Conservation (phyloP, 2,329 filamentous ascomycete species). For the Botrytis fabae region DNA sequence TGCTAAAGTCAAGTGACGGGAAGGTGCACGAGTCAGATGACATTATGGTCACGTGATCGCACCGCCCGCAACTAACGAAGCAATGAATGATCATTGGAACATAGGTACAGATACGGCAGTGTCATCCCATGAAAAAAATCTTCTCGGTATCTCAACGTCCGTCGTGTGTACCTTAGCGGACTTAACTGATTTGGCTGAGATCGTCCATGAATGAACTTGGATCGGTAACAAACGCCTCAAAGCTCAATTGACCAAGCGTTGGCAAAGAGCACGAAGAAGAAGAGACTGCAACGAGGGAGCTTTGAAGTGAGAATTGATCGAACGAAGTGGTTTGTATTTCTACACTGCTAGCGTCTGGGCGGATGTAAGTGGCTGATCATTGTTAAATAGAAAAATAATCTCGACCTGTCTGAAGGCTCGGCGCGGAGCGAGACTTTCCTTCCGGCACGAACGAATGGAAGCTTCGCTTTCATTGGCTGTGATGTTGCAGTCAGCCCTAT, state of each 20-base stretch:
- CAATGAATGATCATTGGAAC: neutral
- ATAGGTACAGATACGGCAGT: too few species aligned
- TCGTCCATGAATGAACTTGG: neutral
- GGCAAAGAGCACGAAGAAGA: neutral
- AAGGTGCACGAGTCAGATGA: neutral
- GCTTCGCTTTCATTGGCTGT: neutral
- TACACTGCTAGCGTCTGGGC: neutral
- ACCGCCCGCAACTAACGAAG: neutral
- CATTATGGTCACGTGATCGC: neutral
- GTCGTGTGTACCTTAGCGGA: too few species aligned
- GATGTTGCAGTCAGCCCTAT: neutral
- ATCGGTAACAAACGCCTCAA: neutral
- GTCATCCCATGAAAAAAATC: neutral
- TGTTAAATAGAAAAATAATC: conserved; percentile 5
- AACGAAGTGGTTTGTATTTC: neutral
- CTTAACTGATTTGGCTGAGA: neutral
- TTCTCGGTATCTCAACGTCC: neutral
- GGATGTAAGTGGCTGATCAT: neutral
- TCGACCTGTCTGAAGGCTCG: conserved; percentile 6
- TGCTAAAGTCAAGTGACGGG: neutral
- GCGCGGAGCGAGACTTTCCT: neutral
- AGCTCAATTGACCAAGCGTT: neutral
- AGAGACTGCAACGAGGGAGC: too few species aligned
- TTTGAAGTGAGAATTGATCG: neutral
- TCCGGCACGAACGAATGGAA: neutral